Evolutionary conservation across 23 red algal species (phyloP).

Genomic region (Rhodosorus marinus): DNA sequence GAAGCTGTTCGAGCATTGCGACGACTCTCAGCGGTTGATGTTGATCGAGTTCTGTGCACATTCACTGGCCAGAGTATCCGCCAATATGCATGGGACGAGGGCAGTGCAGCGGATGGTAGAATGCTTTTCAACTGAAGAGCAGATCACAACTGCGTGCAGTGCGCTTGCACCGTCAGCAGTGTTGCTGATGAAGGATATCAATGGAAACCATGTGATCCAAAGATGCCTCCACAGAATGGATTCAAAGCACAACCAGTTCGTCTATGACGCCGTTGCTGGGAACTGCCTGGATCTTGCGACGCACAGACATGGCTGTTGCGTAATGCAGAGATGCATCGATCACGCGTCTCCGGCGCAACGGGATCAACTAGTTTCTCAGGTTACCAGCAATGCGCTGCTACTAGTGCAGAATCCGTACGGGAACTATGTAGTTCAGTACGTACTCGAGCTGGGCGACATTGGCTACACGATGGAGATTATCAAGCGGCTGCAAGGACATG

Average conservation of each 20-base stretch:
- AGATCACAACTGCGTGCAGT: conserved; percentile 34
- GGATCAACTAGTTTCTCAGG: conserved; percentile 35
- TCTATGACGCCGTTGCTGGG: conserved; percentile 64
- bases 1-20: conserved; percentile 92
- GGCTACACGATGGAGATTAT: conserved; percentile 60
- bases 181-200: conserved; percentile 86
- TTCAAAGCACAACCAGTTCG: conserved; percentile 52
- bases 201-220: conserved; percentile 97
- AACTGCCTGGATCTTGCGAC: conserved; percentile 80
- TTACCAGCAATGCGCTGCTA: conserved; percentile 41
- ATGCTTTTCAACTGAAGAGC: conserved; percentile 46
- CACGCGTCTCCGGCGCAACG: conserved; percentile 55
- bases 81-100: conserved; percentile 90
- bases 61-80: conserved; percentile 37
- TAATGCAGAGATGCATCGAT: conserved; percentile 97
- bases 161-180: conserved; percentile 41
- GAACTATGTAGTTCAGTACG: conserved; percentile 97
- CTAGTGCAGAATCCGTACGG: conserved; percentile 80
- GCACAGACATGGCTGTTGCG: conserved; percentile 94
- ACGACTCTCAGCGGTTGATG: conserved; percentile 52
- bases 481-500: conserved; percentile 50
- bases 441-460: conserved; percentile 56
- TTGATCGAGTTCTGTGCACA: conserved; percentile 44
- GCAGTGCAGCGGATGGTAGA: conserved; percentile 94
- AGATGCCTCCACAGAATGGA: conserved; percentile 70